phyloP scores from a whole-genome alignment of 2,329 filamentous ascomycete genomes.

The Davidsoniella australis region DNA sequence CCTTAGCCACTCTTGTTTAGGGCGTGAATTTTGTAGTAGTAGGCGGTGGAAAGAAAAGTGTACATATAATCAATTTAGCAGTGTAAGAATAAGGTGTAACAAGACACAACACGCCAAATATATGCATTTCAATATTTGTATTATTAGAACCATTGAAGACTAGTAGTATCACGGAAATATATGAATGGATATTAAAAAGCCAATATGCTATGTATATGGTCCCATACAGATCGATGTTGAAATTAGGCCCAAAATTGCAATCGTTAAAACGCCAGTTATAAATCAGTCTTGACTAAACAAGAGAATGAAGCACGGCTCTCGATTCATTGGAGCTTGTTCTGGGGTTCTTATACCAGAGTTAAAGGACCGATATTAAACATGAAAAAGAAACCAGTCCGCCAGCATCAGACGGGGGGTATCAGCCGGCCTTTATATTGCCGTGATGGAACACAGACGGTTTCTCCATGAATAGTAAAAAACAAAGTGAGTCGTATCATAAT shows the following conservation, averaged over 20 bases:
- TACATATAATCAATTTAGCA: conserved; percentile 1
- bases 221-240: neutral
- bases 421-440: neutral
- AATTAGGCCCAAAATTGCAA: neutral
- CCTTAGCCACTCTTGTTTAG: conserved; percentile 19
- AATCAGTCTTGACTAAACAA: neutral
- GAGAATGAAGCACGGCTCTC: too few species aligned
- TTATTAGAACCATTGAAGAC: too few species aligned
- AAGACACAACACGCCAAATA: neutral
- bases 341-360: too few species aligned
- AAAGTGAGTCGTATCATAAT: conserved; percentile 2
- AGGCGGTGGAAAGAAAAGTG: neutral
- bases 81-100: conserved; percentile 7
- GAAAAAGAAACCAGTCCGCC: too few species aligned
- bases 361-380: too few species aligned
- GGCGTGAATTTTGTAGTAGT: neutral
- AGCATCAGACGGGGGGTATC: too few species aligned
- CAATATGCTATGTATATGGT: too few species aligned
- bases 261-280: conserved; percentile 3
- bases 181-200: too few species aligned
- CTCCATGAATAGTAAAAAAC: neutral
- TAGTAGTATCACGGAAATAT: too few species aligned
- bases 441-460: neutral
- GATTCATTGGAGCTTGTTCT: too few species aligned
- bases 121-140: too few species aligned